Evolutionary conservation across 2,329 filamentous ascomycete species (phyloP).

Genomic region (Aspergillus japonicus): DNA sequence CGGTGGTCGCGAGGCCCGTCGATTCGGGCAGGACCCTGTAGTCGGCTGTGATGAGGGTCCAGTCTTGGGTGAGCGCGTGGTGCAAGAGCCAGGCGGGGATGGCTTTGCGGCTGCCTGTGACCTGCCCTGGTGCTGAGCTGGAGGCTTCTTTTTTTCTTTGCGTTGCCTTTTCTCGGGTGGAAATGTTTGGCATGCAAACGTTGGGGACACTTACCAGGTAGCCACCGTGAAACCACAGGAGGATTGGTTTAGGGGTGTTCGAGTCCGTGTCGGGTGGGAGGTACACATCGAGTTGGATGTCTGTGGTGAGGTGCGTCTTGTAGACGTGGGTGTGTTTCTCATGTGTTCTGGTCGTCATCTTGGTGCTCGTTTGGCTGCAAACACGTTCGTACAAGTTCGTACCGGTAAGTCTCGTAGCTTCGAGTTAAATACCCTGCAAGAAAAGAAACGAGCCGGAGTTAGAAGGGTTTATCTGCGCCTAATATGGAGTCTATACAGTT

Average conservation of each 20-base stretch:
- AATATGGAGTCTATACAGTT: too few species aligned
- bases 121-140: not conserved
- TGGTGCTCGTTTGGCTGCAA: not conserved
- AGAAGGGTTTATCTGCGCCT: too few species aligned
- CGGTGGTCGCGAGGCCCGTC: not conserved
- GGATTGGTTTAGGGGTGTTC: not conserved
- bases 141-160: too few species aligned
- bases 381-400: too few species aligned
- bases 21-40: conserved; percentile 1
- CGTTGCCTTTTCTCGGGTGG: too few species aligned
- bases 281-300: not conserved
- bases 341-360: not conserved
- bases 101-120: not conserved
- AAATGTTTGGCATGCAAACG: too few species aligned
- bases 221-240: not conserved
- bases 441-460: too few species aligned
- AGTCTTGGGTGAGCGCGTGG: not conserved
- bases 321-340: not conserved
- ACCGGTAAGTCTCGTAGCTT: too few species aligned
- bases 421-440: too few species aligned
- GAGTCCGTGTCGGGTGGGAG: not conserved
- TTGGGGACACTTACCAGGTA: not conserved
- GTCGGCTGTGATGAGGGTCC: not conserved
- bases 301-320: not conserved
- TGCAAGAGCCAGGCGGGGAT: not conserved